Evolutionary conservation across 192 early-diverging fungal species (phyloP), one percentile per base, ranked within the genome.

Genomic region (Podila clonocystis): DNA sequence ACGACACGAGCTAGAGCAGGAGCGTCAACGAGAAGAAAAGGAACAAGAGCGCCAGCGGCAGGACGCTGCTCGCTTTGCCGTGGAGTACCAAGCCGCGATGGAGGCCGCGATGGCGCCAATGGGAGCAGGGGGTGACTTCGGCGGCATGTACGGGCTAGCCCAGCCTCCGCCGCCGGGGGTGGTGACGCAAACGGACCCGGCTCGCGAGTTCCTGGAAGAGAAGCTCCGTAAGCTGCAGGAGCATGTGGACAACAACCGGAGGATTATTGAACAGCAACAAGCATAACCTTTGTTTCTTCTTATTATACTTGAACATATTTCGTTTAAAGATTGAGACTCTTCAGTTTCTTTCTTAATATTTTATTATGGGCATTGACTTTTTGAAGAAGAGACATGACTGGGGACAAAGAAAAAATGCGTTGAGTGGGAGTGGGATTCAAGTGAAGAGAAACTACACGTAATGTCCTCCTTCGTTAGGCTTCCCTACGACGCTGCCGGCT

Each of bases 151-250:
- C 22, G 52, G 52, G 0, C 2, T 55, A 8, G 52, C 52, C 0
- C 52, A 55, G 24, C 52, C 52, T 55, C 52, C 52, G 0, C 50
- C 50, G 24, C 52, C 24, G 20, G 52, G 52, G 3, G 52, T 26
- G 5, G n/a, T 55, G 24, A 22, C 24, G 13, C 52, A 55, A 6
- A 26, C 5, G 24, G 50, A 52, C 8, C 19, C 22, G n/a, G 52
- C 24, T 0, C 60, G 34, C 19, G 45, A 70, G 24, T 29, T 55
- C 15, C 33, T 71, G n/a, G 61, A 71, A 7, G 61, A 71, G 12
- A 19, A 71, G 50, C 60, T 71, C 24, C 50, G 30, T 9, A 55
- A 30, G 19, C 48, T 71, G 13, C 62, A 71, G 50, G 33, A 48
- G 29, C 70, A 63, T 26, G n/a, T 63, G 2, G 59, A 70, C 8